Percentiles rank a stretch among this genome's conserved stretches.
These are phyloP conservation scores for Arabidopsis lyrata DNA, from an alignment of 441 rosid species.

Conservation along the genomic window DNA sequence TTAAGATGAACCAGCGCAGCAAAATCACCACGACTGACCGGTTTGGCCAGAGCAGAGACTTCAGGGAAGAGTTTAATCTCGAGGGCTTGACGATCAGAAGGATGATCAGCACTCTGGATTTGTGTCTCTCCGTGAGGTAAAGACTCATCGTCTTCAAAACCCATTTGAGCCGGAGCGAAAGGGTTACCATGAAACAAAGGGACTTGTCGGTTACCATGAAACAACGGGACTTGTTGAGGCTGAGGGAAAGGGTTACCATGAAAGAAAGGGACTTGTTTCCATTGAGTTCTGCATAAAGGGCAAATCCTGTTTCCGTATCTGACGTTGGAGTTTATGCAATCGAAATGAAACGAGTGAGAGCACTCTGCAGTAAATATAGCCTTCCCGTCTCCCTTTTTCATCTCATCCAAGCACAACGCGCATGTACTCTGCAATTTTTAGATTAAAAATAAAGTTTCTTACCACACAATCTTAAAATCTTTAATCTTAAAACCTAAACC, in stretches of 20 bases:
- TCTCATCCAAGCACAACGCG: conserved; percentile 44
- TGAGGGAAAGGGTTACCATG: too few species aligned
- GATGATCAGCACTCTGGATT: conserved; percentile 10
- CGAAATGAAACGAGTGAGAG: conserved; percentile 45
- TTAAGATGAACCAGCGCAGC: conserved; percentile 46
- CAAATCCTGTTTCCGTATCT: conserved; percentile 43
- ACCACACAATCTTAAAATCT: background rate
- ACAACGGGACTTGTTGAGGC: too few species aligned
- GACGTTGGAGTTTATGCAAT: conserved; percentile 42
- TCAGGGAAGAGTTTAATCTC: conserved; percentile 37
- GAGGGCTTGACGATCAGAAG: conserved; percentile 1
- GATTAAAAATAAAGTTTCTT: background rate
- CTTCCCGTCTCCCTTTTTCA: conserved; percentile 37
- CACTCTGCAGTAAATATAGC: conserved; percentile 49
- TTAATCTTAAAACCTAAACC: background rate
- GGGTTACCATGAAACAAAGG: conserved; percentile 22
- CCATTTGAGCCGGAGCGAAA: conserved; percentile 12
- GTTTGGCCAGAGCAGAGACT: conserved; percentile 35
- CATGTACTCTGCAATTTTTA: conserved; percentile 32
- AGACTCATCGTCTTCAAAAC: conserved; percentile 47
- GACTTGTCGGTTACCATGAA: too few species aligned
- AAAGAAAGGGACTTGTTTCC: conserved; percentile 37
- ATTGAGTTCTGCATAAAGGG: conserved; percentile 42
- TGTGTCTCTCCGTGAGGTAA: conserved; percentile 34
- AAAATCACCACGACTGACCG: conserved; percentile 37